phyloP scores from a whole-genome alignment of 1,139 yeast species.

The Candida gigantensis region DNA sequence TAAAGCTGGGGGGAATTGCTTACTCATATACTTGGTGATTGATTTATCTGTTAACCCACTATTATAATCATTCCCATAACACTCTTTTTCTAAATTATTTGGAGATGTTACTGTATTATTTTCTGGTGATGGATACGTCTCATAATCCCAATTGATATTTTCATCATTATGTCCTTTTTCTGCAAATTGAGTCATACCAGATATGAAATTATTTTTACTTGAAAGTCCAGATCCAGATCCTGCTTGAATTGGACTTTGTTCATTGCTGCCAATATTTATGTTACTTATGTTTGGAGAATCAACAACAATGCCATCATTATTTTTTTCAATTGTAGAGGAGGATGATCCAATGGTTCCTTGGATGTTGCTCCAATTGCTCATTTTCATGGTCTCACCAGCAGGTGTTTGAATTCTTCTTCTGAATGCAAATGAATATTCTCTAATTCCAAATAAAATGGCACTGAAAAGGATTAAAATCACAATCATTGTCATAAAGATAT shows the following conservation, averaged over 20 bases:
- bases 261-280: too few species aligned
- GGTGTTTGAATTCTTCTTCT: constrained; percentile 13
- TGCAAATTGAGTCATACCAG: constrained; percentile 10
- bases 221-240: not conserved
- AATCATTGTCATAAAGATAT: constrained; percentile 29
- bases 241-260: too few species aligned
- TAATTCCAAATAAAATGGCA: constrained; percentile 24
- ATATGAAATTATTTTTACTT: not conserved
- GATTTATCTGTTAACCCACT: constrained; percentile 18
- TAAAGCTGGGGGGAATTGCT: constrained; percentile 2
- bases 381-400: constrained; percentile 10
- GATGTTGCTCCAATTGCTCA: constrained; percentile 11
- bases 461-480: constrained; percentile 23
- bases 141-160: not conserved
- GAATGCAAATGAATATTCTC: constrained; percentile 28
- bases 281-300: too few species aligned
- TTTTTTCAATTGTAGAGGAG: constrained; percentile 6
- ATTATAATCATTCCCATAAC: constrained; percentile 3
- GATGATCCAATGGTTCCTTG: not conserved
- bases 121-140: not conserved
- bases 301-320: too few species aligned
- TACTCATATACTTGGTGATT: constrained; percentile 15
- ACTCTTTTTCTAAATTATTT: constrained; percentile 1
- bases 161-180: constrained; percentile 3
- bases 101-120: not conserved